A percentile compares a stretch with the other conserved stretches of the same genome.
phyloP scores from a whole-genome alignment of 2,329 filamentous ascomycete species.

The Zymoseptoria brevis region DNA sequence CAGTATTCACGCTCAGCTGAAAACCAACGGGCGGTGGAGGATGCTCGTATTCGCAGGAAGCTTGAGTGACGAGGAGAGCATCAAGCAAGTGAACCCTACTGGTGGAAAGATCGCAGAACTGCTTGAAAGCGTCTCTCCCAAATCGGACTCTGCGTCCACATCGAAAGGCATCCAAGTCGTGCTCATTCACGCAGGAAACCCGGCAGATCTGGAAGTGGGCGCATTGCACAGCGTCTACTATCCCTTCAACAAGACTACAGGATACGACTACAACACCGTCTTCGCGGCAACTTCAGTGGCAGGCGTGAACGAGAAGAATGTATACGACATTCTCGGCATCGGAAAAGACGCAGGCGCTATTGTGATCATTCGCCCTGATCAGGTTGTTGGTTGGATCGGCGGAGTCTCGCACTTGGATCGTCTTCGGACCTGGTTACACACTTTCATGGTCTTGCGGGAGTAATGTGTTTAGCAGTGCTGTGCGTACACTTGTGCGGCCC shows the following conservation, averaged over 20 bases:
- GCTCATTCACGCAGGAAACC: constrained; percentile 2
- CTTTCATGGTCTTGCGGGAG: constrained; percentile 2
- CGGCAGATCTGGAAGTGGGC: not conserved
- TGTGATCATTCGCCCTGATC: constrained; percentile 8
- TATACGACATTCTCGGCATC: constrained; percentile 1
- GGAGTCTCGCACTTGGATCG: not conserved
- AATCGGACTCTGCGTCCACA: not conserved
- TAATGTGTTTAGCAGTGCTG: too few relatives aligned
- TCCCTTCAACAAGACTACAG: not conserved
- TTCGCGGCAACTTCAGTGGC: constrained; percentile 52
- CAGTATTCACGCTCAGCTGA: constrained; percentile 8
- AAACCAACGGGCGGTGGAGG: constrained; percentile 13
- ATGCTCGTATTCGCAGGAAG: constrained; percentile 15
- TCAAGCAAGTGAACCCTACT: constrained; percentile 1
- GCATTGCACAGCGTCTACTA: constrained; percentile 6
- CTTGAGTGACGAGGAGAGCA: not conserved
- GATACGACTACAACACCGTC: constrained; percentile 32
- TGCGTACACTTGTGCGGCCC: too few relatives aligned
- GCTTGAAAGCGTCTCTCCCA: not conserved
- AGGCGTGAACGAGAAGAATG: not conserved
- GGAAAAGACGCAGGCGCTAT: constrained; percentile 2
- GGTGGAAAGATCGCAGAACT: constrained; percentile 1
- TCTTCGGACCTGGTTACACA: constrained; percentile 5
- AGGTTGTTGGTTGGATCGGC: constrained; percentile 7
- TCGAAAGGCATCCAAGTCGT: constrained; percentile 1